phyloP scores from a whole-genome alignment of 2,329 filamentous ascomycete species.

The Calonectria hongkongensis region DNA sequence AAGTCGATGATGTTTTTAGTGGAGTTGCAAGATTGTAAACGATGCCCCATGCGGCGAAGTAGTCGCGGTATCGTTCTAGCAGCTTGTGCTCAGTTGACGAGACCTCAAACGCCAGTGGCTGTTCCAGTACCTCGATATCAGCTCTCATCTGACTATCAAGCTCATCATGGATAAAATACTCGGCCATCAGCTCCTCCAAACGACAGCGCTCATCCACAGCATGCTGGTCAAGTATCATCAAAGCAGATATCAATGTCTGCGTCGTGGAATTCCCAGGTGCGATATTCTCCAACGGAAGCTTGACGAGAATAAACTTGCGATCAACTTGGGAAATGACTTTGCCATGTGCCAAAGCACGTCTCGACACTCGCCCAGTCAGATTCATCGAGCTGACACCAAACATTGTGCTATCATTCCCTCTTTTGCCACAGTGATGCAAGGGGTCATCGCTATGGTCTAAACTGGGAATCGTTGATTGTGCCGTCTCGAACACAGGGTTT shows the following conservation, averaged over 20 bases:
- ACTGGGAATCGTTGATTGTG: slow-evolving; percentile 67
- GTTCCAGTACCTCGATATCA: slow-evolving; percentile 64
- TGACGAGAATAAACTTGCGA: slow-evolving; percentile 88
- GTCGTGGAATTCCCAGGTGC: neutral
- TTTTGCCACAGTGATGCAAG: slow-evolving; percentile 31
- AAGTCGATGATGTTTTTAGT: neutral
- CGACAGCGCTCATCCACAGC: slow-evolving; percentile 93
- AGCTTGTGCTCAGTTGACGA: slow-evolving; percentile 75
- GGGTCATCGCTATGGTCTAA: slow-evolving; percentile 49
- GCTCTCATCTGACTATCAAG: slow-evolving; percentile 43
- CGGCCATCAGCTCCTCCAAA: slow-evolving; percentile 81
- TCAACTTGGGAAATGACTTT: slow-evolving; percentile 89
- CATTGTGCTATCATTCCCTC: slow-evolving; percentile 45
- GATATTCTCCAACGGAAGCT: slow-evolving; percentile 63
- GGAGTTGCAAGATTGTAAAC: slow-evolving; percentile 69
- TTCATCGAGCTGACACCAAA: slow-evolving; percentile 56
- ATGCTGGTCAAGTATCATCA: slow-evolving; percentile 93
- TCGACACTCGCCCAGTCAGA: slow-evolving; percentile 74
- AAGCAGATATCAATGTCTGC: slow-evolving; percentile 63
- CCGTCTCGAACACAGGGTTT: slow-evolving; percentile 82
- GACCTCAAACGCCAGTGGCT: slow-evolving; percentile 79
- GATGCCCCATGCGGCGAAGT: slow-evolving; percentile 86
- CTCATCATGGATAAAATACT: slow-evolving; percentile 65
- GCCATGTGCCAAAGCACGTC: slow-evolving; percentile 74
- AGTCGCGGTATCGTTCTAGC: slow-evolving; percentile 70